These are phyloP conservation scores for Acer campestre DNA, from an alignment of 345 rosid species.

Conservation along the genomic window DNA sequence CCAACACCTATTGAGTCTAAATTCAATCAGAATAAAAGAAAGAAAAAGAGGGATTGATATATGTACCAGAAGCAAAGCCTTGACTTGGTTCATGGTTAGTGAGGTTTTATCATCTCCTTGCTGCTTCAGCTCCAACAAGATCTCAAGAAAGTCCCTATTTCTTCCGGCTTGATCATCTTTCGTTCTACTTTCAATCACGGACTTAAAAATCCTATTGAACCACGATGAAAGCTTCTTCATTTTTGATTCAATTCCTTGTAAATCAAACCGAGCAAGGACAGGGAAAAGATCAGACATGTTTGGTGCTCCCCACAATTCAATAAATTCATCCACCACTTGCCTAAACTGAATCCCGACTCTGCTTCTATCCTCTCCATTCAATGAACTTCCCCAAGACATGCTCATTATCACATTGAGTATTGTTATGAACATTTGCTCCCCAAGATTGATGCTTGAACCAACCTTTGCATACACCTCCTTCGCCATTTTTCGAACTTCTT, in stretches of 20 bases:
- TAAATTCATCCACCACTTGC: conserved; percentile 27
- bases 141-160: conserved; percentile 35
- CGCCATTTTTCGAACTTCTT: conserved; percentile 30
- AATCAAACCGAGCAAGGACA: conserved; percentile 46
- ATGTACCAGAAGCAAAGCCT: conserved; percentile 21
- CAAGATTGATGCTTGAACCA: conserved; percentile 38
- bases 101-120: conserved; percentile 11
- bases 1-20: too few species aligned
- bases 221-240: conserved; percentile 22
- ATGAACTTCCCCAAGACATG: conserved; percentile 55
- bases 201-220: conserved; percentile 37
- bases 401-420: conserved; percentile 39
- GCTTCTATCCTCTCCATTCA: conserved; percentile 39
- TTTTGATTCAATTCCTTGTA: conserved; percentile 52
- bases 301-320: conserved; percentile 40
- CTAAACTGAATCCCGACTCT: conserved; percentile 37
- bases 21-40: too few species aligned
- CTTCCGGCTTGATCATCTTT: conserved; percentile 12
- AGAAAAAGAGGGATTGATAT: too few species aligned
- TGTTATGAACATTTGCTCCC: conserved; percentile 38
- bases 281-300: conserved; percentile 62
- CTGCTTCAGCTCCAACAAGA: conserved; percentile 26
- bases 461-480: conserved; percentile 17
- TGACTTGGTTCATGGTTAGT: conserved; percentile 11
- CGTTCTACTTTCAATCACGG: conserved; percentile 18